These are phyloP conservation scores for Suillus clintonianus DNA, from an alignment of 768 basidiomycete species.

Conservation along the genomic window DNA sequence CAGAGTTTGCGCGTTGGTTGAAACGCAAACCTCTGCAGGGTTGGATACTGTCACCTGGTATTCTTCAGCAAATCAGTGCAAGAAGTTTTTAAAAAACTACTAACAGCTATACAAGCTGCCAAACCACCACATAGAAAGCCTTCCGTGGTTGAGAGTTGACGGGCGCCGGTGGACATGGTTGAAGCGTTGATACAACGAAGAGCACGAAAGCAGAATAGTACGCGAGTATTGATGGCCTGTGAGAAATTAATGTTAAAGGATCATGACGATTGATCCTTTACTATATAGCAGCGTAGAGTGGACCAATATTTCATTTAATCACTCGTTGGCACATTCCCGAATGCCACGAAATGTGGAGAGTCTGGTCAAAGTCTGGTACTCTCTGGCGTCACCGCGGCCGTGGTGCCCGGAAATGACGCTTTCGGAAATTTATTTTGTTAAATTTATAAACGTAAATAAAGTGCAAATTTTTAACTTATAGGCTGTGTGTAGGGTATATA, in stretches of 20 bases:
- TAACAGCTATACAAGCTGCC: conserved; percentile 89
- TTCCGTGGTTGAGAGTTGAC: conserved; percentile 65
- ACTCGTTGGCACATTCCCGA: neutral
- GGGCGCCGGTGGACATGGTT: neutral
- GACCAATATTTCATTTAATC: neutral
- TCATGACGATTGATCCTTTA: neutral
- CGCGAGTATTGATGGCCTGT: neutral
- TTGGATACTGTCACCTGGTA: conserved; percentile 60
- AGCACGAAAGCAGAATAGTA: neutral
- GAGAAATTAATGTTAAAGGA: neutral
- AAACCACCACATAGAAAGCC: conserved; percentile 88
- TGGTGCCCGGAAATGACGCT: neutral
- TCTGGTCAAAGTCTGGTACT: no score
- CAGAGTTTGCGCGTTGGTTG: neutral
- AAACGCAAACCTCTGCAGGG: conserved; percentile 51
- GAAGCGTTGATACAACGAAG: no score
- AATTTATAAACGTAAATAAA: no score
- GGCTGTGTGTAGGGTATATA: no score
- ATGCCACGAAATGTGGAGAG: neutral
- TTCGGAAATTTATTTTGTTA: neutral
- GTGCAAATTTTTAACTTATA: no score
- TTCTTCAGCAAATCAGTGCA: neutral
- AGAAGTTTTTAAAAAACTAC: conserved; percentile 23
- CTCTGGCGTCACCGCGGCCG: no score
- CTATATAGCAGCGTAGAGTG: no score